phyloP scores from a whole-genome alignment of 106 monocot species.

The Platanthera guangdongensis region DNA sequence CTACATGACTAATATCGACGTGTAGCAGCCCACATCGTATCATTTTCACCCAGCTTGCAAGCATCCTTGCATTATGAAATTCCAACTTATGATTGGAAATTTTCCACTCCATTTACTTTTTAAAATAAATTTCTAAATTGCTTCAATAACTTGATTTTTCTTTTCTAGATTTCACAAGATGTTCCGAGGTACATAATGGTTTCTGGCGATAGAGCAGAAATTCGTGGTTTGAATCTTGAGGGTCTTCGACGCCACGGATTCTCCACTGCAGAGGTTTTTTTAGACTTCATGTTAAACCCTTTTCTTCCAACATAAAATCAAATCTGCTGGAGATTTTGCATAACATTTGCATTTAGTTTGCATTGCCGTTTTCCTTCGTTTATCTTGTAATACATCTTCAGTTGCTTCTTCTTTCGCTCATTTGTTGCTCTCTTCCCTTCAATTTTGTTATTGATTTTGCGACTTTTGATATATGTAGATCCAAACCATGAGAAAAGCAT shows the following conservation, averaged over 20 bases:
- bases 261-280: constrained; percentile 46
- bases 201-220: constrained; percentile 84
- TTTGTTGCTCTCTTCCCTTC: background rate
- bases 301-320: background rate
- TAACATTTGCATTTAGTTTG: background rate
- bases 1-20: too few species aligned
- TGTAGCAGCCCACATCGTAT: too few species aligned
- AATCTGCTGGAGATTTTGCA: background rate
- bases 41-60: background rate
- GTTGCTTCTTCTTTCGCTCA: background rate
- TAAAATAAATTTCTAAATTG: background rate
- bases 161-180: constrained; percentile 73
- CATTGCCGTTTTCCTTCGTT: background rate
- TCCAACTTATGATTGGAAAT: background rate
- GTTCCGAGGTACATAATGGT: constrained; percentile 92
- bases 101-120: background rate
- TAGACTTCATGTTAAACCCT: background rate
- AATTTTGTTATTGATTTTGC: background rate
- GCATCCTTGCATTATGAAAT: background rate
- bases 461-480: constrained; percentile 20
- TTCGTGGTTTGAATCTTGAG: constrained; percentile 83
- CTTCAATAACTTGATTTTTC: background rate
- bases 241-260: constrained; percentile 46
- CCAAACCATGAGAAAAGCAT: constrained; percentile 59
- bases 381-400: background rate